A percentile compares a stretch with the other conserved stretches of the same genome.
Evolutionary conservation across 2,329 filamentous ascomycete species (phyloP).

Genomic region (Chrysosporium queenslandicum): DNA sequence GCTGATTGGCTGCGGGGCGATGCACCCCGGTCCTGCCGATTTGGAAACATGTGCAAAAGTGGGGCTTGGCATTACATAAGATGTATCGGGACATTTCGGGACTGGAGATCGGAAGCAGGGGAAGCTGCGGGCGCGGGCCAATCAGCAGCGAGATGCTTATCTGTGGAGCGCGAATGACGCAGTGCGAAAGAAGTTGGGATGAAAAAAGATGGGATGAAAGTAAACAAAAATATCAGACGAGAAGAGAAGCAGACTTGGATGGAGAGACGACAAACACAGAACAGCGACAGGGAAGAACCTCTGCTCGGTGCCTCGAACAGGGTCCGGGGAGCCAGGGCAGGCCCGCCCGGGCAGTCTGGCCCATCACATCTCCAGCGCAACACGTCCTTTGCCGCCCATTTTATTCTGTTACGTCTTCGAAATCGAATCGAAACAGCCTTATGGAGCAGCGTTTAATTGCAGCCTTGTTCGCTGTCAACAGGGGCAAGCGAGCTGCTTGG

Average conservation of each 20-base stretch:
- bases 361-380: not conserved
- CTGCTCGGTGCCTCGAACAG: not conserved
- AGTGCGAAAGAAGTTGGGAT: not conserved
- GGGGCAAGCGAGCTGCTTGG: not conserved
- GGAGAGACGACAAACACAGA: not conserved
- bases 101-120: slow-evolving; percentile 5
- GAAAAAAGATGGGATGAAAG: not conserved
- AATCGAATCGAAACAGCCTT: slow-evolving; percentile 7
- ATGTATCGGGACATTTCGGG: slow-evolving; percentile 8
- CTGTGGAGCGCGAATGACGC: not conserved
- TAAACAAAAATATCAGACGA: not conserved
- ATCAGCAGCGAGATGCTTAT: slow-evolving; percentile 8
- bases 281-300: not conserved
- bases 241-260: not conserved
- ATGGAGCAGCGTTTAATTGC: not conserved
- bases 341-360: not conserved
- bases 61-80: slow-evolving; percentile 13
- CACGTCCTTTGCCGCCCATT: not conserved
- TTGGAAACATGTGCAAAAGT: slow-evolving; percentile 2
- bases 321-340: not conserved
- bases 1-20: not conserved
- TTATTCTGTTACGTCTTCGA: not conserved
- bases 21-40: not conserved
- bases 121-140: slow-evolving; percentile 1
- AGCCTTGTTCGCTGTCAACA: not conserved